These are phyloP conservation scores for Clitocybe nebularis DNA, from an alignment of 1,284 basidiomycete species.

Conservation along the genomic window DNA sequence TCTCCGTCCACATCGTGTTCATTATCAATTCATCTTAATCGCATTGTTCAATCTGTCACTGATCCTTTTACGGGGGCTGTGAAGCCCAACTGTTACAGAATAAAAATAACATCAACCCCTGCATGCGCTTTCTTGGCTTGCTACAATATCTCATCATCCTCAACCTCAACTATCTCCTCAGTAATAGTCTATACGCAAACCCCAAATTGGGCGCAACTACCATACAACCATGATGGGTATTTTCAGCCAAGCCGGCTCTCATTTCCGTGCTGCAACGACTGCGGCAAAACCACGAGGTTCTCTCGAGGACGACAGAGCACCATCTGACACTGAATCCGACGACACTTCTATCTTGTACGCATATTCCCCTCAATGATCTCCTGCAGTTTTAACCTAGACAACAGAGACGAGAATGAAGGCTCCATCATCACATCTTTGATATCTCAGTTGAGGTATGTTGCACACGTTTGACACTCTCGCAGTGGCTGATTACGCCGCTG, in stretches of 20 bases:
- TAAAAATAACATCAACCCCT: conserved; percentile 1
- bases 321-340: conserved; percentile 77
- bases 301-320: conserved; percentile 62
- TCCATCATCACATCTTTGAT: conserved; percentile 78
- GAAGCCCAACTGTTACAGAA: background rate
- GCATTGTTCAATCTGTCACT: background rate
- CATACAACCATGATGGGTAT: conserved; percentile 66
- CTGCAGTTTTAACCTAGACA: conserved; percentile 25
- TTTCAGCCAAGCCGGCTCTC: conserved; percentile 64
- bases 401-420: conserved; percentile 76
- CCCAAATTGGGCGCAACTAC: conserved; percentile 8
- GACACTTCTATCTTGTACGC: conserved; percentile 82
- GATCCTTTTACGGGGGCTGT: background rate
- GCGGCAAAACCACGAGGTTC: conserved; percentile 46
- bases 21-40: background rate
- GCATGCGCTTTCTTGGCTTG: conserved; percentile 1
- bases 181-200: conserved; percentile 1
- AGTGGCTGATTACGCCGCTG: conserved; percentile 1
- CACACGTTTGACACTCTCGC: background rate
- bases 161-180: background rate
- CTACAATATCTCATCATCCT: background rate
- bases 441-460: conserved; percentile 72
- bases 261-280: conserved; percentile 41
- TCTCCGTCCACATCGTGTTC: background rate
- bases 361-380: conserved; percentile 21